Conservation (phyloP, 768 basidiomycete genomes). For the Cytidiella melzeri region DNA sequence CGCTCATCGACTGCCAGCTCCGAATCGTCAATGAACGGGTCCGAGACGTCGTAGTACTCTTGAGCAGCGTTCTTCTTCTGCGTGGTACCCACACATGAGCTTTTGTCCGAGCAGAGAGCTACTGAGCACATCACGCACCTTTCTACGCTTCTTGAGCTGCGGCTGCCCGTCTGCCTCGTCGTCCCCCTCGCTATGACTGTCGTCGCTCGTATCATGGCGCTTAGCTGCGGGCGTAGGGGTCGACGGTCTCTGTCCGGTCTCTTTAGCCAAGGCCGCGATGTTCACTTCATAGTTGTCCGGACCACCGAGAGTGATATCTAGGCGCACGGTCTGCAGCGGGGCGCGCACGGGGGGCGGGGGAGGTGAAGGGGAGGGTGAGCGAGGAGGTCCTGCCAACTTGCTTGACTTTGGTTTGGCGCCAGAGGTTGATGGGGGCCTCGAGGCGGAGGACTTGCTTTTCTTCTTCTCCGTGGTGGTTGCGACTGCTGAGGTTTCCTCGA, state of each 20-base stretch:
- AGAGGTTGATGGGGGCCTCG: conserved; percentile 22
- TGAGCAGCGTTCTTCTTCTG: conserved; percentile 47
- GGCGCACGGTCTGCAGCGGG: conserved; percentile 57
- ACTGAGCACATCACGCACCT: conserved; percentile 17
- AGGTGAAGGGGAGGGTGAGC: conserved; percentile 55
- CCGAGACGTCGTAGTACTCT: conserved; percentile 86
- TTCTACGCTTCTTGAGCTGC: conserved; percentile 30
- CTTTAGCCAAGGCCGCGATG: conserved; percentile 49
- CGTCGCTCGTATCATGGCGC: conserved; percentile 47
- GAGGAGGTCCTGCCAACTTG: conserved; percentile 34
- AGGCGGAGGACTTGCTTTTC: conserved; percentile 20
- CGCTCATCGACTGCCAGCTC: conserved; percentile 88
- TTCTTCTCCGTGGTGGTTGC: conserved; percentile 10
- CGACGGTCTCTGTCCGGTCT: conserved; percentile 56
- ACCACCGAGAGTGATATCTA: conserved; percentile 66
- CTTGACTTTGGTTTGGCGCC: conserved; percentile 47
- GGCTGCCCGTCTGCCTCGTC: conserved; percentile 31
- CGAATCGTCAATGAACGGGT: conserved; percentile 98
- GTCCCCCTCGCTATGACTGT: conserved; percentile 42
- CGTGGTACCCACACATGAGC: background rate
- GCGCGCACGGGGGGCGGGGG: conserved; percentile 38
- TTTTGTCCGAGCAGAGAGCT: background rate
- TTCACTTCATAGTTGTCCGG: conserved; percentile 74
- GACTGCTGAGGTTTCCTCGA: conserved; percentile 2
- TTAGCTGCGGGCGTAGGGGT: conserved; percentile 42